These are phyloP conservation scores for Colletotrichum sp. DNA, from an alignment of 2,329 filamentous ascomycete genomes.

Conservation along the genomic window DNA sequence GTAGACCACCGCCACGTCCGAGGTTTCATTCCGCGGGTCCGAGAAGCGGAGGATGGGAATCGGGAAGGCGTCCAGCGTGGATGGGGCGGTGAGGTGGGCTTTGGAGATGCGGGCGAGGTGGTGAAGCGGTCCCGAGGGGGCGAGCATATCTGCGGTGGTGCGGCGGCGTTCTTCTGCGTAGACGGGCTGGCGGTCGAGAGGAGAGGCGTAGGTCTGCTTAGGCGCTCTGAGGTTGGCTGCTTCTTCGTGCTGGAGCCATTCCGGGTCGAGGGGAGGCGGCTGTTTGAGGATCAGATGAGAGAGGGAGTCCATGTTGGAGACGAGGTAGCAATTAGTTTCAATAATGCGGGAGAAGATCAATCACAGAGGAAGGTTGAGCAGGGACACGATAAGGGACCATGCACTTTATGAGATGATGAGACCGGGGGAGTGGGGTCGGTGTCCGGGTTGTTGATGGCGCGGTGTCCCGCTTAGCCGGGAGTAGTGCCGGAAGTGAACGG, in stretches of 20 bases:
- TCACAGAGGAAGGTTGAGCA: neutral
- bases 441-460: constrained; percentile 15
- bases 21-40: neutral
- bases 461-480: constrained; percentile 15
- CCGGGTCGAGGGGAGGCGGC: constrained; percentile 41
- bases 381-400: neutral
- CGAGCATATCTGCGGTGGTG: constrained; percentile 39
- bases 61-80: constrained; percentile 33
- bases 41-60: constrained; percentile 43
- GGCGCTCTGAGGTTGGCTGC: constrained; percentile 29
- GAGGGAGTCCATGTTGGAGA: neutral
- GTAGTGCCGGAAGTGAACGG: neutral
- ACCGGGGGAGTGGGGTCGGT: constrained; percentile 6
- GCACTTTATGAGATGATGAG: neutral
- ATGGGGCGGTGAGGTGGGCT: constrained; percentile 33
- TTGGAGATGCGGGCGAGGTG: constrained; percentile 38
- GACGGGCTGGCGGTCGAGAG: constrained; percentile 38
- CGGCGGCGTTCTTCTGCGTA: constrained; percentile 47
- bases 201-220: constrained; percentile 28
- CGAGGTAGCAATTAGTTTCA: neutral
- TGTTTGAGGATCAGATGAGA: neutral
- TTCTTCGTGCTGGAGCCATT: constrained; percentile 45
- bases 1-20: constrained; percentile 43
- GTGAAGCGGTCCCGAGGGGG: constrained; percentile 38
- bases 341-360: neutral